Evolutionary conservation across 345 rosid species (phyloP).

Genomic region (Brassica incana): DNA sequence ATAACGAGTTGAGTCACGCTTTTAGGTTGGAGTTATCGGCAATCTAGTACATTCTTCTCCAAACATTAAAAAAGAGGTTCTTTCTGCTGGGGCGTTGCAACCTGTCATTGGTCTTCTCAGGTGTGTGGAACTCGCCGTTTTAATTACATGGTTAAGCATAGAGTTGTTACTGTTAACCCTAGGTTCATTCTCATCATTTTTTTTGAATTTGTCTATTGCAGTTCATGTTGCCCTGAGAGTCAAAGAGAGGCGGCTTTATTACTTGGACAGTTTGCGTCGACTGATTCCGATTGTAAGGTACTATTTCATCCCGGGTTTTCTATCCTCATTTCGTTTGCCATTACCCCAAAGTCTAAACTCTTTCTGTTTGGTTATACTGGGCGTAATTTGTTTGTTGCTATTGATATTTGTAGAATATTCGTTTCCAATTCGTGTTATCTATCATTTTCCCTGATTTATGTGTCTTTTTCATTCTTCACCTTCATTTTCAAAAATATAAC

Average conservation of each 20-base stretch:
- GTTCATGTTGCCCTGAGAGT: constrained; percentile 97
- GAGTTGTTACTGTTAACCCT: neutral
- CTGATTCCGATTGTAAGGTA: constrained; percentile 99
- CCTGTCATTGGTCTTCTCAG: constrained; percentile 93
- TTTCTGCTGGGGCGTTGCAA: constrained; percentile 92
- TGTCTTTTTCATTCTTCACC: constrained; percentile 8
- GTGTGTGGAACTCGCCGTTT: constrained; percentile 40
- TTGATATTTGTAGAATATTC: neutral
- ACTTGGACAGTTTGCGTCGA: constrained; percentile 98
- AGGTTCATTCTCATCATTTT: constrained; percentile 6
- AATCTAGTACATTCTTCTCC: constrained; percentile 98
- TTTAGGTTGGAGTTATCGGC: constrained; percentile 90
- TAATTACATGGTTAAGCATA: neutral
- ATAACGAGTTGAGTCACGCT: constrained; percentile 26
- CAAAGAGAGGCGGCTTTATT: constrained; percentile 98
- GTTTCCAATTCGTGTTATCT: neutral
- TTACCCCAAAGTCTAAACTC: constrained; percentile 1
- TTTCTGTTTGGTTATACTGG: constrained; percentile 20
- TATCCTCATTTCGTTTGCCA: neutral
- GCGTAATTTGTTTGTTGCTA: constrained; percentile 13
- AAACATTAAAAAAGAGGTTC: constrained; percentile 90
- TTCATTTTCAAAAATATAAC: neutral
- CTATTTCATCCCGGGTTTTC: constrained; percentile 7
- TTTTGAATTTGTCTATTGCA: constrained; percentile 37
- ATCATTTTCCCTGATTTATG: neutral